phyloP scores from a whole-genome alignment of 129 eudicot species.

The Chrysanthemum makinoi region DNA sequence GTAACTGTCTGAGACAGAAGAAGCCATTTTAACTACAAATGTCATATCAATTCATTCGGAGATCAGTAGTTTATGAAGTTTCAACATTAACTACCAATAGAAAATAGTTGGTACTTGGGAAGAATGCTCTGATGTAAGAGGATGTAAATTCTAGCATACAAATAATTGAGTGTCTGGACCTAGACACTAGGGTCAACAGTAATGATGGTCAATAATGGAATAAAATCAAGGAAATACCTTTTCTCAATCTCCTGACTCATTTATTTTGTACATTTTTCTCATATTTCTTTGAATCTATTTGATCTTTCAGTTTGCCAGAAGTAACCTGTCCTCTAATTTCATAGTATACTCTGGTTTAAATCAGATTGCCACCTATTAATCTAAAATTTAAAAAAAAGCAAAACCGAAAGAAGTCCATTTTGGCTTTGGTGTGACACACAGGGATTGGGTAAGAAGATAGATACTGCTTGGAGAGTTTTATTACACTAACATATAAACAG shows the following conservation, averaged over 20 bases:
- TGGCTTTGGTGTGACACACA: too few species aligned
- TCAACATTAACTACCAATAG: too few species aligned
- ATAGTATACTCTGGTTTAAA: background rate
- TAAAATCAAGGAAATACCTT: conserved; percentile 8
- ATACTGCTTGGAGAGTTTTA: background rate
- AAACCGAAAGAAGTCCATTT: too few species aligned
- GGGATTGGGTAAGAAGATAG: background rate
- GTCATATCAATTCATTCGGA: background rate
- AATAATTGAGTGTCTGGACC: conserved; percentile 5
- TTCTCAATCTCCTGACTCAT: background rate
- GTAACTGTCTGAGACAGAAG: conserved; percentile 7
- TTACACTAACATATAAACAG: background rate
- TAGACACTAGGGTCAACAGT: background rate
- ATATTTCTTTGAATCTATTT: too few species aligned
- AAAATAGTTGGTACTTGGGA: too few species aligned
- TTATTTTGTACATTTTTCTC: background rate
- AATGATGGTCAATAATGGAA: conserved; percentile 10
- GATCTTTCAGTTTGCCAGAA: conserved; percentile 9
- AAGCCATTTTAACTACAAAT: conserved; percentile 13
- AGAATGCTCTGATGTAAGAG: background rate
- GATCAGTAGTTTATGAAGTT: background rate
- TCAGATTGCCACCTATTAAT: too few species aligned
- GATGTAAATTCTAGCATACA: background rate
- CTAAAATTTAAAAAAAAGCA: too few species aligned
- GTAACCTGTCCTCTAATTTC: conserved; percentile 12